Base-by-base conservation (phyloP, 108 stramenopile genomes). In the Fistulifera solaris region DNA sequence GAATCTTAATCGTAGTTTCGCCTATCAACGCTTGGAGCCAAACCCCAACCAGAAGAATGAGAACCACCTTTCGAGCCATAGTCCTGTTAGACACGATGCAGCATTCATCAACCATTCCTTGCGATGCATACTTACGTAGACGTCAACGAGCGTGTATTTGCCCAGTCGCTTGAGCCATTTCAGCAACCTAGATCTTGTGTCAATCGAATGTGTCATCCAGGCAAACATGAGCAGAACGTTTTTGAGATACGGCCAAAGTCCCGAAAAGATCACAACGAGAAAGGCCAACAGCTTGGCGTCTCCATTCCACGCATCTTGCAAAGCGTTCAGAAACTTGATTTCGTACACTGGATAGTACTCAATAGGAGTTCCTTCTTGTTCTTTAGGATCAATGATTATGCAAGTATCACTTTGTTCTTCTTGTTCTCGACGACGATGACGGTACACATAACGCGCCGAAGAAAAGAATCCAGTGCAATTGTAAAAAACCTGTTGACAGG, bases 211-310 rank as follows among this genome's bases (percentile, higher is more conserved):
- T 8, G 31, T 35, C 6, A 35, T 8, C 81, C 81, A 89, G 40
- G 80, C 75, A 17, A 70, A 17, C 14, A 80, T 65, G 22, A 90
- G 38, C 38, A 83, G 48, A 16, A 80, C 4, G 28, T 86, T 56
- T 59, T 90, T 90, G 21, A 84, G 27, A 56, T 90, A 84, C 1
- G 88, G 88, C 84, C 88, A 86, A 55, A 86, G 48, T 22, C 88
- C 88, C 1, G 78, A 80, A 65, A 85, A 85, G 1, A 82, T n/a
- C 8, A 84, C 63, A 26, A 90, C 45, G 40, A 90, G 41, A 19
- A 73, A 58, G 8, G 88, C 88, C 6, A 35, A 35, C 8, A 35
- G 8, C 31, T 35, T 35, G 31, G 31, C 31, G 49, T 65, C 75
- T 3, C 75, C 75, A 39, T 60, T 72, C 75, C 75, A 76, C 56